A percentile compares a stretch with the other conserved stretches of the same genome.
Conservation (phyloP, 2,329 filamentous ascomycete genomes). For the Ceratocystis cacaofunesta region DNA sequence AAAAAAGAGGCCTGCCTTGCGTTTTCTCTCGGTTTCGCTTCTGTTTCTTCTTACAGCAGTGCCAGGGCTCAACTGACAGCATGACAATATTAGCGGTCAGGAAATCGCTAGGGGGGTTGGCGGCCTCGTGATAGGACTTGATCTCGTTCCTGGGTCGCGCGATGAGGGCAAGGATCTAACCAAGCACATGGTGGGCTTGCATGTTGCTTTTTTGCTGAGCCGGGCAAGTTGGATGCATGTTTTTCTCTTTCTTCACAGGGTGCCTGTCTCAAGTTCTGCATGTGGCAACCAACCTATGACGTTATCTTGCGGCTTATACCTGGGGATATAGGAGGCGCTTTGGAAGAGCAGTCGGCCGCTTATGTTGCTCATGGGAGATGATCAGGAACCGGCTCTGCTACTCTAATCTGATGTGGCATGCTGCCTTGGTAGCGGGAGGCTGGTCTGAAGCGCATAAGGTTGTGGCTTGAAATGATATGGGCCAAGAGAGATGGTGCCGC, state of each 20-base stretch:
- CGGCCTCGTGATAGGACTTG: neutral
- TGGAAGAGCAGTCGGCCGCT: neutral
- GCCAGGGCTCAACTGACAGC: neutral
- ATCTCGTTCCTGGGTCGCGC: neutral
- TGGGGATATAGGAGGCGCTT: neutral
- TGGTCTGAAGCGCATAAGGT: too few species aligned
- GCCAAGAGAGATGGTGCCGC: too few species aligned
- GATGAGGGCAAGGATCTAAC: neutral
- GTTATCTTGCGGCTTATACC: neutral
- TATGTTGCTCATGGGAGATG: neutral
- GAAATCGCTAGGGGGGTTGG: neutral
- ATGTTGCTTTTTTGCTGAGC: neutral
- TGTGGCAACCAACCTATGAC: neutral
- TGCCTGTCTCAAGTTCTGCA: neutral
- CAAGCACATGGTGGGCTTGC: neutral
- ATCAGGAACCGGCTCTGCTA: neutral
- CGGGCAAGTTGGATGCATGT: neutral
- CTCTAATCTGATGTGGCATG: too few species aligned
- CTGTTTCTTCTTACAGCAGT: neutral
- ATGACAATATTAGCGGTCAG: slow-evolving; percentile 1
- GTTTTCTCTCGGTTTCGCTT: neutral
- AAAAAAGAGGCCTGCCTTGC: neutral
- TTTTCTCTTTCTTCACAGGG: neutral
- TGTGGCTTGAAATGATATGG: too few species aligned
- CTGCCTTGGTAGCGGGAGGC: too few species aligned